Evolutionary conservation across 225 moss, liverwort and hornwort species (phyloP), one percentile per base, ranked within the genome.

Genomic region (Physcomitrellopsis africana): DNA sequence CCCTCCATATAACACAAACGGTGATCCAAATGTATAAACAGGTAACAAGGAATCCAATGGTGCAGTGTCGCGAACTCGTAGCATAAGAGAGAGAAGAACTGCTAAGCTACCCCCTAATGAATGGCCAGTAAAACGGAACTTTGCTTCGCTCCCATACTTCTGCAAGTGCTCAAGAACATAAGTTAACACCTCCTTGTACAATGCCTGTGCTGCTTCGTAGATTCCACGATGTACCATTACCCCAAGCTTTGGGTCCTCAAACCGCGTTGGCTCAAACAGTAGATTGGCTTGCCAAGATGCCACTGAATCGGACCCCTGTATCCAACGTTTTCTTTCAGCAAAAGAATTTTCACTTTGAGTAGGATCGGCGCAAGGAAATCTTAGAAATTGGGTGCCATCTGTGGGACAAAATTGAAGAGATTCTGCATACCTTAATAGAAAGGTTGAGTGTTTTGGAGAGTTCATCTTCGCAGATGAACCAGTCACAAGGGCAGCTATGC

Each of bases 201-300:
- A 59, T 6, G 59, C 66, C 47, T 49, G 65, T 7, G 81, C 84
- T 42, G 74, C 84, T 70, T 84, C 77, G 27, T 84, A 84, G 27
- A 84, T 79, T 17, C 84, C 81, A 22, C 77, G 74, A 24, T 84
- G 84, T 7, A 77, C 84, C 84, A 84, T 84, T 42, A 84, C 77
- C 24, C 84, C 81, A 60, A 77, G 72, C 65, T 77, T 77, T 5
- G 77, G 70, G 61, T 84, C 91, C 84, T 96, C 95, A 83, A 96
- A 96, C 43, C 74, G 85, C 56, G 83, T 86, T 10, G 95, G 95
- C 69, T 93, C 91, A 23, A 96, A 96, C 32, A 93, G 67, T 60
- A 96, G 88, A 82, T 96, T 96, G 29, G 84, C 82, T 69, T 92
- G 88, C 95, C 95, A 96, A 19, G 93, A 93, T 55, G 90, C 88